Conservation (phyloP, 2,329 filamentous ascomycete genomes). For the Ophiostoma perfectum region DNA sequence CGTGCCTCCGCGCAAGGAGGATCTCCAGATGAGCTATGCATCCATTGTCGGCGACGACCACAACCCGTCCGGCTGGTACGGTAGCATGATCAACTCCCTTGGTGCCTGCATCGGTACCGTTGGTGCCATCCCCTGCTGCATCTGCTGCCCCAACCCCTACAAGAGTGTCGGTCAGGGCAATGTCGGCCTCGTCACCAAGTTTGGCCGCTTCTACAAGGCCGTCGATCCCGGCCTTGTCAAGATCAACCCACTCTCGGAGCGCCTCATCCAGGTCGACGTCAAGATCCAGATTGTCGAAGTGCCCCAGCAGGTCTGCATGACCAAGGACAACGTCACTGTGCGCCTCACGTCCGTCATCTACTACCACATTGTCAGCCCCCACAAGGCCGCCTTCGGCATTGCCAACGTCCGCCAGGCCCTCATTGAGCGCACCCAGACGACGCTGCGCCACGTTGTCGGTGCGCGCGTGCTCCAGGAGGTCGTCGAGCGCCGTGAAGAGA, state of each 20-base stretch:
- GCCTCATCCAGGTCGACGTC: slow-evolving; percentile 86
- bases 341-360: slow-evolving; percentile 96
- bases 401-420: slow-evolving; percentile 92
- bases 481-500: slow-evolving; percentile 95
- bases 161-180: slow-evolving; percentile 89
- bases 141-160: slow-evolving; percentile 92
- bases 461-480: slow-evolving; percentile 95
- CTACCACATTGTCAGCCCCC: slow-evolving; percentile 92
- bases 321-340: slow-evolving; percentile 96
- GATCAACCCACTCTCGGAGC: slow-evolving; percentile 92
- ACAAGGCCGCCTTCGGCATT: slow-evolving; percentile 97
- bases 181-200: slow-evolving; percentile 92
- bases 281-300: slow-evolving; percentile 99
- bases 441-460: slow-evolving; percentile 85
- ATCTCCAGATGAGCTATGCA: slow-evolving; percentile 79
- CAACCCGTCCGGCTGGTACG: slow-evolving; percentile 80
- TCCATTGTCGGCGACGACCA: slow-evolving; percentile 57
- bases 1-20: slow-evolving; percentile 71
- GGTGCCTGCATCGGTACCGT: slow-evolving; percentile 69
- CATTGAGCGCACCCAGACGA: slow-evolving; percentile 95
- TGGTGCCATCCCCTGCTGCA: slow-evolving; percentile 85
- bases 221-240: slow-evolving; percentile 96
- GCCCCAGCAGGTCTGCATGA: slow-evolving; percentile 96
- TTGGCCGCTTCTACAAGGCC: slow-evolving; percentile 88
- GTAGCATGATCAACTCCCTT: slow-evolving; percentile 63